Base-by-base conservation (phyloP, 2,329 filamentous ascomycete genomes). In the Chaetomiaceae sp. region DNA sequence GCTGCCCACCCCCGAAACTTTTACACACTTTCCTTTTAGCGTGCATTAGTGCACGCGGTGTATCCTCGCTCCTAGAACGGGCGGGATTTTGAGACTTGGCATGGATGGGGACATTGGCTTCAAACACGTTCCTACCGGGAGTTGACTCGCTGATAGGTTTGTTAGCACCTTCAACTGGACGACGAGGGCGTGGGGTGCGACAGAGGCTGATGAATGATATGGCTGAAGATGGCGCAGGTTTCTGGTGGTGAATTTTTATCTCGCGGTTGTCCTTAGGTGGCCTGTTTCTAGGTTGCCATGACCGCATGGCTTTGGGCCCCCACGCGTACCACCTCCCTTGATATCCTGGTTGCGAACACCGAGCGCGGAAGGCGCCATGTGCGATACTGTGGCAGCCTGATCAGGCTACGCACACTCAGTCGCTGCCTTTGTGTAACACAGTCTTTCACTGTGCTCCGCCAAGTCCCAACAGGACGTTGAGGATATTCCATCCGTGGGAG, bases 31-130 rank as follows among this genome's bases (percentile, higher is more conserved):
- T 14, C 48, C 52, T 56, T 52, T 42, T 53, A 54, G 37, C 56
- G 45, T 57, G 56, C 56, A 58, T 57, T 57, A 58, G 56, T 49
- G 51, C 19, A 27, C 46, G 38, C 36, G 27, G 37, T 38, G 41
- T 45, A 18, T 42, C 45, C 45, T 27, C 14, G 32, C n/a, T 37
- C 22, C 18, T 40, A 33, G 33, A 14, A 11, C n/a, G n/a, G n/a
- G n/a, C 6, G 26, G 33, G 41, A 40, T 30, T 19, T 11, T n/a
- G n/a, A n/a, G 17, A 37, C 11, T 14, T 37, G 18, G 9, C 10
- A 4, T 19, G 34, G 19, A 11, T 24, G 7, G 18, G 22, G 9
- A 11, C 9, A 22, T 14, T 6, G 8, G 10, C 18, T 6, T 14
- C 34, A 36, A 19, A 36, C 19, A 14, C 12, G 34, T 36, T 32